Evolutionary conservation across 169 alveolate genomes (phyloP).

Genomic region (Eimeria maxima): DNA sequence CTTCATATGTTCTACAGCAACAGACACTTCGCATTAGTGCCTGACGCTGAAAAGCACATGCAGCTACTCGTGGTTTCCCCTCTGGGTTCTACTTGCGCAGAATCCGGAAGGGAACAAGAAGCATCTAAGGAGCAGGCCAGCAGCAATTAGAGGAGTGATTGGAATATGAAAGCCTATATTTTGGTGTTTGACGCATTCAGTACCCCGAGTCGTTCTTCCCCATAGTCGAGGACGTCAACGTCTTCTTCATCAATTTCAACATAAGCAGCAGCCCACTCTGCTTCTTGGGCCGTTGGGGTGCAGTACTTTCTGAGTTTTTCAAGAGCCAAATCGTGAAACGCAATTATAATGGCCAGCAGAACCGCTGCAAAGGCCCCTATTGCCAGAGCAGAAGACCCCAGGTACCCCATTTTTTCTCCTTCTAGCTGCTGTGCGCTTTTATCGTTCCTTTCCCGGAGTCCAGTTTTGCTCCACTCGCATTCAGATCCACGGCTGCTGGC

Average conservation of each 20-base stretch:
- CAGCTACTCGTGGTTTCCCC: no score
- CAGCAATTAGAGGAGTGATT: not conserved
- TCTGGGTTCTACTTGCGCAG: no score
- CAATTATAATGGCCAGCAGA: conserved; percentile 30
- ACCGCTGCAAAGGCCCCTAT: conserved; percentile 54
- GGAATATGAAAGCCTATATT: not conserved
- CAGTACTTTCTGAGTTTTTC: conserved; percentile 26
- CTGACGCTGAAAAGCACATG: no score
- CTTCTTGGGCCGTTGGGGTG: conserved; percentile 47
- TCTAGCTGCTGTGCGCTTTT: not conserved
- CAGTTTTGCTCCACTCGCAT: not conserved
- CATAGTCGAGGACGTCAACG: conserved; percentile 26
- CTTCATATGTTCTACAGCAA: no score
- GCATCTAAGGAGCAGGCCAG: not conserved
- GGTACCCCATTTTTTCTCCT: conserved; percentile 9
- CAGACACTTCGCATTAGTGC: no score
- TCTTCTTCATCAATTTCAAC: conserved; percentile 32
- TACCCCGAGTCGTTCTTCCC: conserved; percentile 55
- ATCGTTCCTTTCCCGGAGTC: not conserved
- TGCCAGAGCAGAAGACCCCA: conserved; percentile 32
- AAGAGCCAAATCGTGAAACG: conserved; percentile 45
- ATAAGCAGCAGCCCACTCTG: conserved; percentile 62
- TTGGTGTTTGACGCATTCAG: not conserved
- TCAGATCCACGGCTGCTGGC: not conserved
- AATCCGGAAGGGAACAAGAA: not conserved